Evolutionary conservation across 345 rosid species (phyloP).

Genomic region (Citrus trifoliata): DNA sequence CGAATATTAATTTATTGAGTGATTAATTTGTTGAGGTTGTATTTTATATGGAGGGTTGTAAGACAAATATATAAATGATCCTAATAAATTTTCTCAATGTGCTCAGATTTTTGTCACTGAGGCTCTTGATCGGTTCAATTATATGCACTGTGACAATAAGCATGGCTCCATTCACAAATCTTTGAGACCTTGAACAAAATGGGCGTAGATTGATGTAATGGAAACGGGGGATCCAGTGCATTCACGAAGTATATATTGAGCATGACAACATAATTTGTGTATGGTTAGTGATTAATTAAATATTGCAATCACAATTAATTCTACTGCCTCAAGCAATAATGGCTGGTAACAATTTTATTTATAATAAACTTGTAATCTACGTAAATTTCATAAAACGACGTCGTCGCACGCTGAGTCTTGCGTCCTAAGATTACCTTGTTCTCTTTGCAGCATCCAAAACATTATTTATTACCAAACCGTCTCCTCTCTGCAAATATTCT

Average conservation of each 20-base stretch:
- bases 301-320: too few species aligned
- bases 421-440: not conserved
- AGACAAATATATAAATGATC: constrained; percentile 82
- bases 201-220: constrained; percentile 75
- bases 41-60: constrained; percentile 64
- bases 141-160: constrained; percentile 61
- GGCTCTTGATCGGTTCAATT: constrained; percentile 80
- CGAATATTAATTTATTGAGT: too few species aligned
- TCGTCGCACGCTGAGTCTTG: too few species aligned
- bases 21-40: too few species aligned
- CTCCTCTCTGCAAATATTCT: not conserved
- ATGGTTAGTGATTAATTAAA: too few species aligned
- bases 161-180: constrained; percentile 82
- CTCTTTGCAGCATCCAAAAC: not conserved
- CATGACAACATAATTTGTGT: constrained; percentile 82
- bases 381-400: too few species aligned
- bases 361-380: too few species aligned
- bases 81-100: constrained; percentile 82
- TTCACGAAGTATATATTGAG: constrained; percentile 63
- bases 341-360: too few species aligned
- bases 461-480: not conserved
- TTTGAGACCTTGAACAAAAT: constrained; percentile 84
- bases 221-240: constrained; percentile 88
- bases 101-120: constrained; percentile 98
- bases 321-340: too few species aligned